A percentile compares a stretch with the other conserved stretches of the same genome.
Evolutionary conservation across 768 basidiomycete genomes (phyloP).

Genomic region (Termitomyces sp.): DNA sequence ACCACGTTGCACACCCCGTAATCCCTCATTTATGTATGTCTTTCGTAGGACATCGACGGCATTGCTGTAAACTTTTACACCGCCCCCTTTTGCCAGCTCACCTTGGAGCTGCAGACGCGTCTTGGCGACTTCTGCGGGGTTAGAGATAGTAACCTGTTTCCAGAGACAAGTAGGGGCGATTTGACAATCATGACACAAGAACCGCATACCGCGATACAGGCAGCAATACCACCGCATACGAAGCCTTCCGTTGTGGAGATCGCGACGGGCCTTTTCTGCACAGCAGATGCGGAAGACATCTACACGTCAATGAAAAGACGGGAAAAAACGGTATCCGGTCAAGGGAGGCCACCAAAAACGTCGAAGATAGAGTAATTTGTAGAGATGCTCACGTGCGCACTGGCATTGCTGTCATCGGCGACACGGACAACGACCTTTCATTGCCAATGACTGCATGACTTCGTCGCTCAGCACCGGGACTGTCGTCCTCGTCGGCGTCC

Average conservation of each 20-base stretch:
- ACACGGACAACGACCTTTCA: not conserved
- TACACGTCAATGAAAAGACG: not conserved
- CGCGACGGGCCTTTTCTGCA: conserved; percentile 18
- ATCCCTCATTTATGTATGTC: conserved; percentile 86
- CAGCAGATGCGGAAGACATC: conserved; percentile 10
- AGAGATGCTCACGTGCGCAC: conserved; percentile 9
- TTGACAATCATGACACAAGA: not conserved
- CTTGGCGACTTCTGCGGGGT: conserved; percentile 84
- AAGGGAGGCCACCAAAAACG: not conserved
- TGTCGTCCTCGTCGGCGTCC: conserved; percentile 51
- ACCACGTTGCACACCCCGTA: conserved; percentile 90
- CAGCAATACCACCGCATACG: conserved; percentile 85
- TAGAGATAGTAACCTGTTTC: conserved; percentile 69
- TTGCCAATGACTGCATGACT: conserved; percentile 23
- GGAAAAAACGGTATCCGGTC: not conserved
- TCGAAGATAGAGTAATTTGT: not conserved
- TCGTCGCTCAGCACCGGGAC: conserved; percentile 40
- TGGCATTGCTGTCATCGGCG: not conserved
- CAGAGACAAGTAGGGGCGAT: not conserved
- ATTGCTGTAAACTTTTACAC: conserved; percentile 78
- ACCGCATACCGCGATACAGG: conserved; percentile 75
- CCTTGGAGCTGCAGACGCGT: conserved; percentile 96
- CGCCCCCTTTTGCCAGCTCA: conserved; percentile 76
- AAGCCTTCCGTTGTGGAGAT: conserved; percentile 79
- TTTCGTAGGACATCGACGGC: conserved; percentile 82